Evolutionary conservation across 2,329 filamentous ascomycete species (phyloP).

Genomic region (Pseudogymnoascus sp.): DNA sequence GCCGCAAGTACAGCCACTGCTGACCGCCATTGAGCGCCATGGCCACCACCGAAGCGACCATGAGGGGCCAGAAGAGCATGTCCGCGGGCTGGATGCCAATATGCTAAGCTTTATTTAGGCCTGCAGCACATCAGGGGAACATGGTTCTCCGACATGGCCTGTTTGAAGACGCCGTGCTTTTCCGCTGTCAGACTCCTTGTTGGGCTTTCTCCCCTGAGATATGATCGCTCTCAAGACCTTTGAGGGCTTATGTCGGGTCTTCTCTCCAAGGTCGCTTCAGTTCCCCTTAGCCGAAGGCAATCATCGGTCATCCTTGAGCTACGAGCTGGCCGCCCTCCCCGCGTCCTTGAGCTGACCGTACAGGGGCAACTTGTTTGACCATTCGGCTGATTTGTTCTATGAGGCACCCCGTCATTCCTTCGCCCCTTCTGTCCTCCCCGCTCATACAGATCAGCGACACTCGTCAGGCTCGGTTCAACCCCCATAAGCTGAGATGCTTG

Average conservation of each 20-base stretch:
- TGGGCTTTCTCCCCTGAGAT: not conserved
- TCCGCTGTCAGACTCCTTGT: conserved; percentile 3
- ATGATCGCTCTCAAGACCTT: not conserved
- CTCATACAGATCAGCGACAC: not conserved
- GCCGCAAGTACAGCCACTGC: not conserved
- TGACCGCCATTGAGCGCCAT: not conserved
- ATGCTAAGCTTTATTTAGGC: conserved; percentile 1
- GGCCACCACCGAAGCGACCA: not conserved
- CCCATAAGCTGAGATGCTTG: not conserved
- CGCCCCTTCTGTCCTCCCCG: not conserved
- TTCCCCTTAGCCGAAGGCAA: not conserved
- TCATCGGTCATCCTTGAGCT: not conserved
- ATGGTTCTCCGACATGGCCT: not conserved
- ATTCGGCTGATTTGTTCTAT: not conserved
- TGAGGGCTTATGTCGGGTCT: not conserved
- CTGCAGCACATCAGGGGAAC: not conserved
- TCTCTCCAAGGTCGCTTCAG: not conserved
- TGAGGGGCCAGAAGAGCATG: not conserved
- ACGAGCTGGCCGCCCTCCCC: not conserved
- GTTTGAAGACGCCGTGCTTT: not conserved
- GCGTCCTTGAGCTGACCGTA: not conserved
- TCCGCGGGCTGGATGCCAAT: not conserved
- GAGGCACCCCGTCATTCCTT: not conserved
- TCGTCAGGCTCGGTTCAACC: not conserved
- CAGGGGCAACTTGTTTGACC: conserved; percentile 6